phyloP scores from a whole-genome alignment of 805 yeast genomes.

The Wickerhamiella galacta region DNA sequence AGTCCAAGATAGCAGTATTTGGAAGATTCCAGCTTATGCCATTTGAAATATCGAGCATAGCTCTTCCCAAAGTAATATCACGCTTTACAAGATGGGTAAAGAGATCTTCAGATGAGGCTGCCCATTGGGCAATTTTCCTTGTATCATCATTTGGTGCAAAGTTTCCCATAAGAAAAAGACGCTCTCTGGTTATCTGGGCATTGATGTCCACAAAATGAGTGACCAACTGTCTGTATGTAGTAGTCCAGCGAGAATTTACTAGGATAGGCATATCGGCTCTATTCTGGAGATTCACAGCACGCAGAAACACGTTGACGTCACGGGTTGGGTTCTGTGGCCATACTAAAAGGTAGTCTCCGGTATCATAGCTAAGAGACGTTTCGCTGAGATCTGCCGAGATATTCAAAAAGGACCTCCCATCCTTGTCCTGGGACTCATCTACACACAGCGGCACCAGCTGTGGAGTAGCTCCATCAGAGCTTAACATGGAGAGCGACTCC shows the following conservation, averaged over 20 bases:
- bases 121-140: slow-evolving; percentile 33
- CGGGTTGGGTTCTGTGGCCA: slow-evolving; percentile 69
- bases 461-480: slow-evolving; percentile 1
- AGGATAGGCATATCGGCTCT: slow-evolving; percentile 32
- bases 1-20: slow-evolving; percentile 53
- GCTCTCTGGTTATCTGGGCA: slow-evolving; percentile 67
- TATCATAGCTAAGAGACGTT: slow-evolving; percentile 52
- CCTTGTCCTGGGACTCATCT: background rate
- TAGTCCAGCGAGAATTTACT: slow-evolving; percentile 44
- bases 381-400: slow-evolving; percentile 56
- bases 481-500: background rate
- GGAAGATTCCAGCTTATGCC: slow-evolving; percentile 57
- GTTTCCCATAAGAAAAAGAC: slow-evolving; percentile 42
- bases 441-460: background rate
- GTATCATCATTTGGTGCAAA: slow-evolving; percentile 47
- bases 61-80: slow-evolving; percentile 48
- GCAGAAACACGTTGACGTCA: slow-evolving; percentile 36
- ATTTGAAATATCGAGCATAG: slow-evolving; percentile 37
- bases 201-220: slow-evolving; percentile 63
- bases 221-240: slow-evolving; percentile 53
- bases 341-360: slow-evolving; percentile 78
- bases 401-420: slow-evolving; percentile 30
- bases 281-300: slow-evolving; percentile 34
- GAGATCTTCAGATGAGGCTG: too few relatives aligned
- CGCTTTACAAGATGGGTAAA: slow-evolving; percentile 42